Evolutionary conservation across 2,329 filamentous ascomycete genomes (phyloP).

Genomic region (Cryphonectria radicalis): DNA sequence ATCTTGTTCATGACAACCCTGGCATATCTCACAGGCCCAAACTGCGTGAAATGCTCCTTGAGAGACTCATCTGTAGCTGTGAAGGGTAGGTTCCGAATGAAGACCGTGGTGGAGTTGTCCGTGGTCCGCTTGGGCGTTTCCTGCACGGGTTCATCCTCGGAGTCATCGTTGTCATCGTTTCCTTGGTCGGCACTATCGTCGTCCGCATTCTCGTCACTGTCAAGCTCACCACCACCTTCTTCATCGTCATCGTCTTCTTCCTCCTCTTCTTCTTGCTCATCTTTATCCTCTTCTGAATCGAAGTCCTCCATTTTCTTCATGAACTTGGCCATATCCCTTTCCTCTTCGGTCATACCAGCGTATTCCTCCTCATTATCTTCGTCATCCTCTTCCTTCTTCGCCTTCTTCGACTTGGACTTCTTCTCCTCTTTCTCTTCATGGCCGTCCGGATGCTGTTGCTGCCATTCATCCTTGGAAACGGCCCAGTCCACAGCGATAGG

Average conservation of each 20-base stretch:
- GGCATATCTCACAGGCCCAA: constrained; percentile 88
- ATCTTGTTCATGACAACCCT: constrained; percentile 85
- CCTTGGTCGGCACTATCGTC: constrained; percentile 50
- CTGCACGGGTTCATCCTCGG: constrained; percentile 37
- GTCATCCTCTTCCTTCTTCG: constrained; percentile 45
- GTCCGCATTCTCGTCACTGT: constrained; percentile 49
- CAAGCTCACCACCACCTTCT: constrained; percentile 41
- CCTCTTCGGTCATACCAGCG: constrained; percentile 43
- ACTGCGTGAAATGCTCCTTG: constrained; percentile 83
- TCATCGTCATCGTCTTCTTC: constrained; percentile 43
- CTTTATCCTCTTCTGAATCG: constrained; percentile 59
- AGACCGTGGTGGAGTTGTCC: constrained; percentile 78
- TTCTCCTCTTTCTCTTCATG: constrained; percentile 42
- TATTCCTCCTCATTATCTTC: constrained; percentile 39
- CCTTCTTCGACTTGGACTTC: constrained; percentile 37
- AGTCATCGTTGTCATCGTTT: constrained; percentile 44
- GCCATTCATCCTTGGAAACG: constrained; percentile 87
- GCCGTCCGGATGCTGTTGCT: constrained; percentile 59
- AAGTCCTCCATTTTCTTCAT: constrained; percentile 63
- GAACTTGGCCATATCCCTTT: constrained; percentile 54
- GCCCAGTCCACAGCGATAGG: constrained; percentile 95
- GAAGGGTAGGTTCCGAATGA: constrained; percentile 93
- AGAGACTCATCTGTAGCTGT: constrained; percentile 81
- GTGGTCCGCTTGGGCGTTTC: constrained; percentile 46
- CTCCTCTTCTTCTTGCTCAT: constrained; percentile 45